These are phyloP conservation scores for Lasiodiplodia citricola DNA, from an alignment of 2,329 filamentous ascomycete species.

Conservation along the genomic window DNA sequence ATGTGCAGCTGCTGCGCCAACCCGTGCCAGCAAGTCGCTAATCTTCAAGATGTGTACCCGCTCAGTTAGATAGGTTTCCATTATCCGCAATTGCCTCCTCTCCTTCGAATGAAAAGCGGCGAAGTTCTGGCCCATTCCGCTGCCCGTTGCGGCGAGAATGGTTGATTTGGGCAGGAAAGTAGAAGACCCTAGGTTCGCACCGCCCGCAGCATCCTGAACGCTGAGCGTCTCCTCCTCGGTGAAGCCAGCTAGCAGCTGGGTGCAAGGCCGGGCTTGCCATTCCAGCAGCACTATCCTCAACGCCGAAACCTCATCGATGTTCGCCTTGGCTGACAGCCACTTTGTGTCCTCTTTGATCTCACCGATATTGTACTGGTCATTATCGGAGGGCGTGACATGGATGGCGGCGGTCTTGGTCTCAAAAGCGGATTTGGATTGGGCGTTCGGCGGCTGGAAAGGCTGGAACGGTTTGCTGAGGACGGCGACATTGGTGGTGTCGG, in stretches of 20 bases:
- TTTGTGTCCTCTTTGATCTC: constrained; percentile 82
- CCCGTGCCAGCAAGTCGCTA: constrained; percentile 43
- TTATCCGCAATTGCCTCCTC: constrained; percentile 69
- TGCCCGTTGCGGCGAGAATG: constrained; percentile 39
- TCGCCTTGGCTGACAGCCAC: constrained; percentile 81
- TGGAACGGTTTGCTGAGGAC: constrained; percentile 72
- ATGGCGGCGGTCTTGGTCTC: constrained; percentile 88
- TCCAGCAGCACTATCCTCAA: constrained; percentile 81
- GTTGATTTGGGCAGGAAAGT: constrained; percentile 51
- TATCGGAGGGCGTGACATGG: constrained; percentile 72
- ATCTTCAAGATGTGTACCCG: constrained; percentile 58
- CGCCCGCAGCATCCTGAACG: constrained; percentile 73
- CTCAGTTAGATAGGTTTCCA: constrained; percentile 74
- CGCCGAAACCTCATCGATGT: constrained; percentile 81
- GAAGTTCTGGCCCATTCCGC: constrained; percentile 28
- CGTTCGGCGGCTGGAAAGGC: constrained; percentile 68
- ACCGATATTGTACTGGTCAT: constrained; percentile 73
- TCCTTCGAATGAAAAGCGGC: constrained; percentile 64
- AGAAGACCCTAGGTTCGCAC: constrained; percentile 65
- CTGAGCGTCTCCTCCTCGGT: constrained; percentile 80
- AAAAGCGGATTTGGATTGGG: constrained; percentile 72
- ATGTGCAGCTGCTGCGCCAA: constrained; percentile 34
- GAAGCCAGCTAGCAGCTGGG: constrained; percentile 72
- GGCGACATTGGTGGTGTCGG: constrained; percentile 69
- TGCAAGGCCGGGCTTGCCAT: constrained; percentile 79